Evolutionary conservation across 495 filamentous ascomycete genomes (phyloP), one percentile per base, ranked within the genome.

Genomic region (Amorphotheca resinae): DNA sequence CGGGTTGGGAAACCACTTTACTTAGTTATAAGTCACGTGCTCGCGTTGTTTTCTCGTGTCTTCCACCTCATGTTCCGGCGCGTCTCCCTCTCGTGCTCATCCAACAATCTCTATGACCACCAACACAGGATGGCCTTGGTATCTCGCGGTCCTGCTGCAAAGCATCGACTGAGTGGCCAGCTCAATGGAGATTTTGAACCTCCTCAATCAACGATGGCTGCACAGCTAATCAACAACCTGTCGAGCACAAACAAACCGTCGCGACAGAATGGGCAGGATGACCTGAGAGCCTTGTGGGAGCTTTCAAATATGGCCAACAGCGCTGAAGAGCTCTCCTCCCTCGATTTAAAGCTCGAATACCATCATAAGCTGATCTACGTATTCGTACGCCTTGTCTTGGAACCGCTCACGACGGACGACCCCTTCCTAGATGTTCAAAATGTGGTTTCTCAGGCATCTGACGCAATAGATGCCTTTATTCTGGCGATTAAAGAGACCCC

Each of bases 281-380:
- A 68, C 0, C 80, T 87, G 41, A 64, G 71, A 6, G 68, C 77
- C 46, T 67, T 87, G 16, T 68, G 85, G 22, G 82, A 86, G 53
- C 67, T 83, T 28, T 60, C 81, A 12, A 64, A 55, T 51, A 60
- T 48, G 46, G 64, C 66, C 49, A 52, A 55, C 15, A 55, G 63
- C 30, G 53, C 61, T 31, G 47, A 65, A 45, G 52, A 62, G 55
- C 54, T 49, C 51, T 30, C 65, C 45, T 55, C 67, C n/a, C 42
- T 68, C 4, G 74, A 80, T 45, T 76, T 84, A 40, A 76, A 79
- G 46, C 59, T 84, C 37, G 70, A 77, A 6, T 74, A 87, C 56
- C 85, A 89, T 49, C 77, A 83, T 56, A 80, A 84, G 60, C 69
- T 96, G 18, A 79, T 96, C 25, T 80, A 78, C 49, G 80, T 94